phyloP scores from a whole-genome alignment of 768 basidiomycete species.

The Tephrocybe sp. region DNA sequence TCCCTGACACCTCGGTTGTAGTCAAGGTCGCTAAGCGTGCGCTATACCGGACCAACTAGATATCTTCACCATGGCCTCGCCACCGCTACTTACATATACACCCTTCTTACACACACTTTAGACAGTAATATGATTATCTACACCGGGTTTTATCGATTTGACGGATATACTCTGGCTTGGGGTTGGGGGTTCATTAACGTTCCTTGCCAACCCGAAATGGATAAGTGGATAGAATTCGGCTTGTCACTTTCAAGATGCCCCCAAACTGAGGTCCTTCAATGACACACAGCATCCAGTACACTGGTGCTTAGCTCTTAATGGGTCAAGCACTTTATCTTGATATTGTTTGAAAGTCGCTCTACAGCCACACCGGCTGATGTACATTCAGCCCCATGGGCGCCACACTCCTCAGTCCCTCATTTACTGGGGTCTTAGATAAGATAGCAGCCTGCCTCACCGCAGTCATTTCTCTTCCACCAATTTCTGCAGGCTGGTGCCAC shows the following conservation, averaged over 20 bases:
- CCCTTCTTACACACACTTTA: background rate
- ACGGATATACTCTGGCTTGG: too few species aligned
- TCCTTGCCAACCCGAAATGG: too few species aligned
- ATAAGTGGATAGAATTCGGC: too few species aligned
- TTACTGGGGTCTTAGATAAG: conserved; percentile 41
- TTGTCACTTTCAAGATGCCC: too few species aligned
- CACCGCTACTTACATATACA: background rate
- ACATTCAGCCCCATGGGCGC: conserved; percentile 30
- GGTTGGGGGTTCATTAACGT: too few species aligned
- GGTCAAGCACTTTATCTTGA: too few species aligned
- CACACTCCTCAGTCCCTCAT: conserved; percentile 26
- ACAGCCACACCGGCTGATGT: conserved; percentile 24
- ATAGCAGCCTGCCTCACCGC: conserved; percentile 47
- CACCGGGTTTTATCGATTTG: background rate
- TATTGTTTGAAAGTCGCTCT: too few species aligned
- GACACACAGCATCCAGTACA: too few species aligned
- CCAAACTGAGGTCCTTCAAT: too few species aligned
- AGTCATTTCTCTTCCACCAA: conserved; percentile 29
- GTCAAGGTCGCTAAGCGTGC: conserved; percentile 94
- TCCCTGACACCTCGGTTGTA: conserved; percentile 91
- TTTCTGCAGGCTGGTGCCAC: conserved; percentile 25
- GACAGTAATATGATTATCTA: background rate
- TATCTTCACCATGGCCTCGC: conserved; percentile 3
- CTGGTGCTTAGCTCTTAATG: too few species aligned
- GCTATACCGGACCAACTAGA: conserved; percentile 84